Base-by-base conservation (phyloP, 805 yeast species). In the Zygoascus ofunaensis region DNA sequence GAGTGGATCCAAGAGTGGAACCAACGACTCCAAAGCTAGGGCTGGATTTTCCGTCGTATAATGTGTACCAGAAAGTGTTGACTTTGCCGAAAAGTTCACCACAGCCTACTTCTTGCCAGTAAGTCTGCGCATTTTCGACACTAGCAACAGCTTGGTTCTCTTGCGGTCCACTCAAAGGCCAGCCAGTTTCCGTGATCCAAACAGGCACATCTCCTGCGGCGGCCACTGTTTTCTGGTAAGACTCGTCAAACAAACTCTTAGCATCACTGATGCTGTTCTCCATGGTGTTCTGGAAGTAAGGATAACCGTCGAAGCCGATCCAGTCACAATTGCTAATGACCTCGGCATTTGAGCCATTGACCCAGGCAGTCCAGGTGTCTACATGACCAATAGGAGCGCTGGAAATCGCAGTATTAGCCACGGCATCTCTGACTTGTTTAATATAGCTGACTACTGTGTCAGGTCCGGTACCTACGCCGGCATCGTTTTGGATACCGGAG, bases 151-250 rank as follows among this genome's bases (percentile, higher is more conserved):
- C 68, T 53, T 59, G 42, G 61, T 79, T 85, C 53, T 65, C 82
- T 56, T 68, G 62, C 42, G 86, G 71, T 66, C 95, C 95, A 7
- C 75, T 76, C 30, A 90, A 72, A 62, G 94, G 92, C 92, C 94
- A 84, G 55, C 95, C 95, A 51, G 95, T 85, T 70, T 85, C 95
- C 68, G 94, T 94, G 61, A 85, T 87, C 83, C 86, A 84, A 71
- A 85, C 83, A 40, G 74, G 72, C 56, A 84, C 75, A 63, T 83
- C 86, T 43, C 87, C 79, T 47, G 82, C 69, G 50, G 90, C 94
- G 68, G 83, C 83, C 52, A 74, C 62, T 51, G 87, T 71, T 70
- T 85, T 28, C 22, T 48, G 40, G 90, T 56, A 83, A 74, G 51
- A 73, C 70, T 71, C 82, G 87, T 65, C 83, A 70, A 58, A 94